Conservation (phyloP, 176 grass and related monocot species). For the Hordeum marinum region DNA sequence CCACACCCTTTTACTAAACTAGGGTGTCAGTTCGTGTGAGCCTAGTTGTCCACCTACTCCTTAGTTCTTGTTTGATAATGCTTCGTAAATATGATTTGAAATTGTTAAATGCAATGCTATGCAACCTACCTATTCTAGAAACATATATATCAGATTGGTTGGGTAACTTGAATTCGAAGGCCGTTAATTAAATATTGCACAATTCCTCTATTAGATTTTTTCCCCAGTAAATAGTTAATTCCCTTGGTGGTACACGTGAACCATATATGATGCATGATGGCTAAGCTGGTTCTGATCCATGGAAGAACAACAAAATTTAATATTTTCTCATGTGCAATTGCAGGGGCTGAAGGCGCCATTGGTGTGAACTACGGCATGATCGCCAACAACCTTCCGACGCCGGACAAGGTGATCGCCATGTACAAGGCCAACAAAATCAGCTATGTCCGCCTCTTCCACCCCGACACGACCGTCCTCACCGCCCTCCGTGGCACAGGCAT, state of each 20-base stretch:
- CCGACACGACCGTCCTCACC: slow-evolving; percentile 42
- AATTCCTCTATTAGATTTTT: neutral
- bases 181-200: neutral
- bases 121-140: neutral
- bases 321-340: neutral
- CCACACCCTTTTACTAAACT: neutral
- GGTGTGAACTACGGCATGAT: slow-evolving; percentile 95
- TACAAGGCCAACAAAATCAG: slow-evolving; percentile 71
- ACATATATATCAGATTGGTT: neutral
- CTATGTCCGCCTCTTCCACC: slow-evolving; percentile 77
- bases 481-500: slow-evolving; percentile 57
- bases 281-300: neutral
- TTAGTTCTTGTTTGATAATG: neutral
- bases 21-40: neutral
- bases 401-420: slow-evolving; percentile 73
- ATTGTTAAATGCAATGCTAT: neutral
- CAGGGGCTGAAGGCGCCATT: slow-evolving; percentile 53
- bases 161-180: neutral
- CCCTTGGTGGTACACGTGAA: neutral
- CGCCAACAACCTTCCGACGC: slow-evolving; percentile 72
- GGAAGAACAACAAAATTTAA: neutral
- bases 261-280: neutral
- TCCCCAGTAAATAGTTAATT: neutral
- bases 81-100: neutral
- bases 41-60: neutral